phyloP scores from a whole-genome alignment of 495 filamentous ascomycete genomes.

The Pseudevernia furfuracea region DNA sequence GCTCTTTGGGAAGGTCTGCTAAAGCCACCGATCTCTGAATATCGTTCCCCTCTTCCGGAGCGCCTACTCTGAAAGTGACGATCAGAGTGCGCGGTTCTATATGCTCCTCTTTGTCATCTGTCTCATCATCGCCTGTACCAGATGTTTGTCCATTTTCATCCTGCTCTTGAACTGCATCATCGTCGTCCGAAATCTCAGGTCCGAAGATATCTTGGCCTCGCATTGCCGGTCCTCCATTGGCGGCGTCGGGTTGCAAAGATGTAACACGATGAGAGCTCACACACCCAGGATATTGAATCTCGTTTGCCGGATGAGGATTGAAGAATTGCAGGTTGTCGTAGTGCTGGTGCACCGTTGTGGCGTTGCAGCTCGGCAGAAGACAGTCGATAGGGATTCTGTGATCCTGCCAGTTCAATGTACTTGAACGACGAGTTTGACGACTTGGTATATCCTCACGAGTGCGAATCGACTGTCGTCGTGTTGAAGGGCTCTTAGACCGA shows the following conservation, averaged over 20 bases:
- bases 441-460: neutral
- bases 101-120: neutral
- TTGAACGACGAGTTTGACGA: neutral
- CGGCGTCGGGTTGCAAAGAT: neutral
- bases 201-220: neutral
- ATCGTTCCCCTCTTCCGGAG: neutral
- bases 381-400: neutral
- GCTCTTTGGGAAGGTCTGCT: neutral
- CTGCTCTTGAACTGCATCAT: neutral
- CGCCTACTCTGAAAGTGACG: neutral
- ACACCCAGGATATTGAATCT: neutral
- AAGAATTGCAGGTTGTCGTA: neutral
- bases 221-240: neutral
- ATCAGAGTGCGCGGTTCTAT: neutral
- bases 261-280: neutral
- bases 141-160: neutral
- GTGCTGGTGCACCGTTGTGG: conserved; percentile 2
- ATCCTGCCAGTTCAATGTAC: neutral
- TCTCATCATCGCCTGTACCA: neutral
- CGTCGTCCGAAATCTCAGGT: neutral
- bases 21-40: neutral
- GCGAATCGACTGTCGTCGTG: neutral
- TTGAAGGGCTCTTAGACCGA: neutral
- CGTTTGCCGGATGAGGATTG: neutral
- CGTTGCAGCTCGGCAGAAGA: neutral